Evolutionary conservation across 1,139 yeast genomes (phyloP), one percentile per base, ranked within the genome.

Genomic region (Eremothecium gossypii): DNA sequence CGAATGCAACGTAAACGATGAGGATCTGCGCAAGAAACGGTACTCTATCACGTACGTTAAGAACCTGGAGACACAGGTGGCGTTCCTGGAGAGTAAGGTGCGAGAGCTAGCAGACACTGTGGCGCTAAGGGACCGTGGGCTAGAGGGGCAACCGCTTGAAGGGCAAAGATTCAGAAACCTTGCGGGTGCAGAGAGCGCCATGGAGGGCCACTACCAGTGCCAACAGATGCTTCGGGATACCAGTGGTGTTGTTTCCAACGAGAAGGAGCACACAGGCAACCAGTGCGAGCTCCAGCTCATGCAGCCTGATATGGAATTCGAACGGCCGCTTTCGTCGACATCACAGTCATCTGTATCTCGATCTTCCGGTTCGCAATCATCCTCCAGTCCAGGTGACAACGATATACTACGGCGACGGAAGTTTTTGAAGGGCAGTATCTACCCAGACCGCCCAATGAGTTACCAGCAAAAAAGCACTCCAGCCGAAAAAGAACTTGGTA

Each of bases 1-100:
- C 10, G 73, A 70, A 38, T 77, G 83, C 54, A 63, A 73, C 26
- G 68, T 68, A 36, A 67, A 71, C n/a, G 67, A 68, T 7, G 65
- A 66, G 43, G 83, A 77, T 53, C 63, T 71, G 65, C 60, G 83
- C 38, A 75, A 74, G 52, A 71, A 69, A 46, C 61, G 81, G 41
- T 75, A 76, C 4, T 67, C 74, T 0, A 72, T 70, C 7, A 67
- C 67, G 38, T 76, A 76, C 49, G 79, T 76, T 20, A 63, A 56
- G 27, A 48, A 59, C 1, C 46, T 66, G 33, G 68, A 65, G 42
- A 46, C 50, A 2, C 64, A 58, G 38, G 51, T 60, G 27, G 55
- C 57, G 8, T 44, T 49, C n/a, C 46, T 62, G 30, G 61, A 61
- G 41, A 45, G 48, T 2, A 53, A 52, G 36, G 43, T 64, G 28